These are phyloP conservation scores for Bjerkandera adusta DNA, from an alignment of 1,284 basidiomycete genomes.

Conservation along the genomic window DNA sequence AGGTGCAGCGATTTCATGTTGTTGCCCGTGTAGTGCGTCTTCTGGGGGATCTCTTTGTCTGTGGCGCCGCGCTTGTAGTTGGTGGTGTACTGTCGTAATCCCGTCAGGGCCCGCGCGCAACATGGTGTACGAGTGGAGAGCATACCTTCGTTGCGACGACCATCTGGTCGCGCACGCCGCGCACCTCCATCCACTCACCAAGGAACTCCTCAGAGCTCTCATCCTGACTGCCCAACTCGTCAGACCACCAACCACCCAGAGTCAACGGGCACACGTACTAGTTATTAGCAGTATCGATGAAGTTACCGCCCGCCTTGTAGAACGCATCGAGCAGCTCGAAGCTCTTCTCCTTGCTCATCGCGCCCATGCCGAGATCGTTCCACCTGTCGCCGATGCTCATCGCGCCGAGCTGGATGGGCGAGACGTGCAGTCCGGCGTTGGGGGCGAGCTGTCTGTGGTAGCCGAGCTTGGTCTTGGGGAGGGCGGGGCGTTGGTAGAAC, in stretches of 20 bases:
- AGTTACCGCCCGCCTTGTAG: conserved; percentile 47
- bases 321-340: conserved; percentile 50
- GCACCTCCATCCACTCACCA: conserved; percentile 19
- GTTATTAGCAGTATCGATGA: conserved; percentile 52
- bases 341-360: conserved; percentile 32
- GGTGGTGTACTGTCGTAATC: conserved; percentile 14
- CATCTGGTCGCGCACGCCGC: conserved; percentile 16
- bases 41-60: conserved; percentile 21
- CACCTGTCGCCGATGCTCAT: conserved; percentile 48
- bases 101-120: not conserved
- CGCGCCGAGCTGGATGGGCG: conserved; percentile 49
- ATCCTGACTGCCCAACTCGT: conserved; percentile 13
- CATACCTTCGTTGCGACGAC: conserved; percentile 18
- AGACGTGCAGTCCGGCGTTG: conserved; percentile 33
- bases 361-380: conserved; percentile 30
- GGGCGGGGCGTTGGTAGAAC: no score
- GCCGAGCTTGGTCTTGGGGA: conserved; percentile 36
- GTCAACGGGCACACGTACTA: conserved; percentile 33
- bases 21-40: conserved; percentile 36
- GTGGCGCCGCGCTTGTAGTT: conserved; percentile 19
- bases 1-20: conserved; percentile 31
- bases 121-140: not conserved
- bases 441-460: conserved; percentile 45
- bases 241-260: not conserved
- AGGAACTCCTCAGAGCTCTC: conserved; percentile 18